Evolutionary conservation across 2,329 filamentous ascomycete genomes (phyloP).

Genomic region (Xylariaceae sp.): DNA sequence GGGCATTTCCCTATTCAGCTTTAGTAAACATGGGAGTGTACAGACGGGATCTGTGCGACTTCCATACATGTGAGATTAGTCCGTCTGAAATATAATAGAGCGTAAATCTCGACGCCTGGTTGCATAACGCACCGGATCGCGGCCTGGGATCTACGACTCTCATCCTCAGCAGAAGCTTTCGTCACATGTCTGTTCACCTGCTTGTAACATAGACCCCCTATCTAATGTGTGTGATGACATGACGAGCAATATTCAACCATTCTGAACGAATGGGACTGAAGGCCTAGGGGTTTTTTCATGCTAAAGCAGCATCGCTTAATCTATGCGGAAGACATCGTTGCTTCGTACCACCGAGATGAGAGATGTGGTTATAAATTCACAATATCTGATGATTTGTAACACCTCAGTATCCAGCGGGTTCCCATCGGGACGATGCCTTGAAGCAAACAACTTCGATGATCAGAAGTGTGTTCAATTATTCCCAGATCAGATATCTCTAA

Average conservation of each 20-base stretch:
- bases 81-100: background rate
- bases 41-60: slow-evolving; percentile 9
- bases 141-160: background rate
- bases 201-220: background rate
- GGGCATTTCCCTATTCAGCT: slow-evolving; percentile 6
- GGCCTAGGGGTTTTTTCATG: too few relatives aligned
- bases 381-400: too few relatives aligned
- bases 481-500: background rate
- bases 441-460: slow-evolving; percentile 8
- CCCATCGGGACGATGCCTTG: slow-evolving; percentile 21
- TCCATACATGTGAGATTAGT: background rate
- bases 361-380: background rate
- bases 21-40: background rate
- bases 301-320: too few relatives aligned
- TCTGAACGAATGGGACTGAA: background rate
- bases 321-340: background rate
- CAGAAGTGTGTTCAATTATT: background rate
- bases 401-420: slow-evolving; percentile 8
- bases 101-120: slow-evolving; percentile 1
- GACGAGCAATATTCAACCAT: background rate
- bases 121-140: slow-evolving; percentile 12
- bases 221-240: background rate
- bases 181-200: background rate
- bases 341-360: background rate
- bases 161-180: background rate